Base-by-base conservation (phyloP, 2,329 filamentous ascomycete species). In the Clonostachys solani region DNA sequence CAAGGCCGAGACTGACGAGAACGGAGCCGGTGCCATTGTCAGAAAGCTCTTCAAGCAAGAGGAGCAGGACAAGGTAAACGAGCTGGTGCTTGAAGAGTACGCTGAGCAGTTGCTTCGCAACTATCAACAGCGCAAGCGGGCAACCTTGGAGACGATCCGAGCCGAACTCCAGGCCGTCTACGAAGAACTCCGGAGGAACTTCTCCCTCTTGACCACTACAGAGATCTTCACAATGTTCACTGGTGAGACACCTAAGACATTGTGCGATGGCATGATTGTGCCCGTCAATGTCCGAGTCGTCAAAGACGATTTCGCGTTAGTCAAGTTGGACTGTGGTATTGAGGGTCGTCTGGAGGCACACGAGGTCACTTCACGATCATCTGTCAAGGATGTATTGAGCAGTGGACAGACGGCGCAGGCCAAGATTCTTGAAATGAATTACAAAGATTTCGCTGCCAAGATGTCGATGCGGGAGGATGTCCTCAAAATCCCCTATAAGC, bases 141-240 rank as follows among this genome's bases (percentile, higher is more conserved):
- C 92, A 2, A 99, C 94, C 1, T 77, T 99, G 12, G 94, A 99
- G 67, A 95, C 91, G 0, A 99, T 99, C 60, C 88, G 94, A 52
- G 92, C 90, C 15, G 94, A 99, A 67, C 74, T 99, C 44, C 88
- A 94, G 59, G 85, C 87, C 17, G 92, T 94, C 1, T 99, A 96
- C 63, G 94, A 99, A 68, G 94, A 99, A 65, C 77, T 99, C 47
- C 84, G 94, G 42, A 86, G 89, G 56, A 84, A 85, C 53, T 96
- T 95, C 61, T 78, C 80, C 41, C 69, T 78, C 44, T 73, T 96
- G 38, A 74, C 73, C 23, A 76, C 84, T 0, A 85, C 92, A 18
- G 89, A 96, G 55, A 82, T 96, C 50, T 99, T 97, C 67, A 94
- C 91, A 37, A 96, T 96, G 86, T 83, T 97, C 47, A 97, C 94